phyloP scores from a whole-genome alignment of 257 asterid genomes.

The Coffea eugenioides region DNA sequence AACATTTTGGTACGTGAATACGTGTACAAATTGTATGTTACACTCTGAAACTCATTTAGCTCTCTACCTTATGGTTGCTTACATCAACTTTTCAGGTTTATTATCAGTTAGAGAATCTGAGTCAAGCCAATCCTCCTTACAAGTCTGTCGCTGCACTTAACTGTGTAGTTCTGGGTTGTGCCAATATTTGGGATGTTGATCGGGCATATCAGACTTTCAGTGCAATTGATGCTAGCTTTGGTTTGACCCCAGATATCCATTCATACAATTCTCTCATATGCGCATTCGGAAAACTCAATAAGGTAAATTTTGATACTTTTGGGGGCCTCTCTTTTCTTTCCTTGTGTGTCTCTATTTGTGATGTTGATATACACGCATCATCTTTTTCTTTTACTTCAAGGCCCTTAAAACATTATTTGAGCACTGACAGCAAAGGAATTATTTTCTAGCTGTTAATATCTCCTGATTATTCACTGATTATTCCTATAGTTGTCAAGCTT shows the following conservation, averaged over 20 bases:
- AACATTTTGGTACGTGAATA: neutral
- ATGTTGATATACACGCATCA: neutral
- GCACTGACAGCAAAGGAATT: neutral
- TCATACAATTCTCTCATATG: constrained; percentile 83
- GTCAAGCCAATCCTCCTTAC: constrained; percentile 60
- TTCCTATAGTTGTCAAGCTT: neutral
- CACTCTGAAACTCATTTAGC: neutral
- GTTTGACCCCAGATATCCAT: constrained; percentile 72
- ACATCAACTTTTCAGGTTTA: constrained; percentile 62
- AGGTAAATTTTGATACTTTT: constrained; percentile 41
- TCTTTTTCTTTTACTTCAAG: constrained; percentile 16
- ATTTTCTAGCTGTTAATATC: neutral
- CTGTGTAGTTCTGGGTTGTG: constrained; percentile 91
- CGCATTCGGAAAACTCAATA: constrained; percentile 73
- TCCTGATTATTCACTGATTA: neutral
- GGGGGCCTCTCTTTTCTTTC: neutral
- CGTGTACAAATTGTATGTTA: too few relatives aligned
- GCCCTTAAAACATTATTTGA: neutral
- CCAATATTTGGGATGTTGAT: constrained; percentile 91
- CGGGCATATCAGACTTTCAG: constrained; percentile 91
- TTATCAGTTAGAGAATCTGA: constrained; percentile 86
- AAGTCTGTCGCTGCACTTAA: constrained; percentile 88
- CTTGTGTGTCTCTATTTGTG: neutral
- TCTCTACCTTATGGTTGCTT: neutral
- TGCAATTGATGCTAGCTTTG: constrained; percentile 65